Conservation (phyloP, 225 moss, liverwort and hornwort species). For the Antitrichia curtipendula region DNA sequence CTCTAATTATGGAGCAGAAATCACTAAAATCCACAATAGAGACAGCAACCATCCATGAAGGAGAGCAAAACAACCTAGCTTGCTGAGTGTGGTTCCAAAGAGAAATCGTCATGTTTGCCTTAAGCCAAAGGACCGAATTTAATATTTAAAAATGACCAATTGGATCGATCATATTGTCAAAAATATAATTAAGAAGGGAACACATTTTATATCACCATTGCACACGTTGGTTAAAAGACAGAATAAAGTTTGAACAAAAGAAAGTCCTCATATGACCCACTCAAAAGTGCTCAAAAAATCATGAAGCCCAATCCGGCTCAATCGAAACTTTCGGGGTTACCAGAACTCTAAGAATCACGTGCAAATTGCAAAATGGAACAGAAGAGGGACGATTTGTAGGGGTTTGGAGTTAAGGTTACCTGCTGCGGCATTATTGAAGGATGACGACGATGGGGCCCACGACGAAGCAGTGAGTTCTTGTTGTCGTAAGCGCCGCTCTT, state of each 20-base stretch:
- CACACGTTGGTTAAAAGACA: neutral
- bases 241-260: neutral
- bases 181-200: neutral
- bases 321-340: neutral
- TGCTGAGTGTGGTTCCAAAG: neutral
- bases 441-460: slow-evolving; percentile 35
- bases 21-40: neutral
- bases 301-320: neutral
- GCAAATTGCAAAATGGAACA: neutral
- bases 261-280: neutral
- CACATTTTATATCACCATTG: neutral
- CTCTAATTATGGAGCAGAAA: neutral
- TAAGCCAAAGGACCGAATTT: neutral
- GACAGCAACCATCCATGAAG: neutral
- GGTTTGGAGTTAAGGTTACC: neutral
- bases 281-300: neutral
- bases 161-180: neutral
- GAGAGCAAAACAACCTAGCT: neutral
- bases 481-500: slow-evolving; percentile 66
- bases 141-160: neutral
- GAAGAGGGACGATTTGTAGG: neutral
- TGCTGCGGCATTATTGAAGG: slow-evolving; percentile 3
- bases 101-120: neutral
- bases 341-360: neutral
- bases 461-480: slow-evolving; percentile 53